Conservation (phyloP, 306 rosid genomes). For the Pachyrhizus erosus region DNA sequence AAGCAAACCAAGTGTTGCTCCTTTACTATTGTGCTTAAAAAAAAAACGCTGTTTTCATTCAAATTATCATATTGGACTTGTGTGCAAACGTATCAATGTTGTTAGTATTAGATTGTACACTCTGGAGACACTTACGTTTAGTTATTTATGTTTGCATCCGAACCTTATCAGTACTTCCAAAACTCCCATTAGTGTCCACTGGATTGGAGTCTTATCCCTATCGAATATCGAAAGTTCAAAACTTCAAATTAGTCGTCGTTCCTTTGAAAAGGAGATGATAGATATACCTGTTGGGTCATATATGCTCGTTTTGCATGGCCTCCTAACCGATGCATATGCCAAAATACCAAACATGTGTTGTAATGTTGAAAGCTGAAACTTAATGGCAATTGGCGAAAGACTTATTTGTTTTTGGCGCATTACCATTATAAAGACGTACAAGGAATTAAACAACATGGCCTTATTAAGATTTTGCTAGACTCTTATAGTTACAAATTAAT, state of each 20-base stretch:
- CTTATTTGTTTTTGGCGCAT: not conserved
- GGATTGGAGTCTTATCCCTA: constrained; percentile 23
- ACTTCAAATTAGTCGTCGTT: not conserved
- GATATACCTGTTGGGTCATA: not conserved
- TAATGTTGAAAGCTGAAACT: constrained; percentile 10
- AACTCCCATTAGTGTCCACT: not conserved
- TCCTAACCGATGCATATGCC: constrained; percentile 12
- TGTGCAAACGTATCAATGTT: constrained; percentile 24
- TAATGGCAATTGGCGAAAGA: not conserved
- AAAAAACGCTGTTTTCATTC: constrained; percentile 26
- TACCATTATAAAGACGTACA: not conserved
- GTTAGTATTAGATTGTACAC: not conserved
- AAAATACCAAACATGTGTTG: constrained; percentile 7
- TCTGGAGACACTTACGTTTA: not conserved
- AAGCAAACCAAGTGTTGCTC: not conserved
- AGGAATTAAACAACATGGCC: not conserved
- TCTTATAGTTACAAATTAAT: not conserved
- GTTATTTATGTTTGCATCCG: not conserved
- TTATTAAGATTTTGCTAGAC: not conserved
- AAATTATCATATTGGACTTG: constrained; percentile 13
- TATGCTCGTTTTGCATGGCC: constrained; percentile 8
- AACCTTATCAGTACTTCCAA: not conserved
- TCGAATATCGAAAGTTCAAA: not conserved
- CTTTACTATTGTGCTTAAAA: not conserved
- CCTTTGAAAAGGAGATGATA: not conserved